Conservation (phyloP, 23 red algal genomes). For the Gracilaria caudata region DNA sequence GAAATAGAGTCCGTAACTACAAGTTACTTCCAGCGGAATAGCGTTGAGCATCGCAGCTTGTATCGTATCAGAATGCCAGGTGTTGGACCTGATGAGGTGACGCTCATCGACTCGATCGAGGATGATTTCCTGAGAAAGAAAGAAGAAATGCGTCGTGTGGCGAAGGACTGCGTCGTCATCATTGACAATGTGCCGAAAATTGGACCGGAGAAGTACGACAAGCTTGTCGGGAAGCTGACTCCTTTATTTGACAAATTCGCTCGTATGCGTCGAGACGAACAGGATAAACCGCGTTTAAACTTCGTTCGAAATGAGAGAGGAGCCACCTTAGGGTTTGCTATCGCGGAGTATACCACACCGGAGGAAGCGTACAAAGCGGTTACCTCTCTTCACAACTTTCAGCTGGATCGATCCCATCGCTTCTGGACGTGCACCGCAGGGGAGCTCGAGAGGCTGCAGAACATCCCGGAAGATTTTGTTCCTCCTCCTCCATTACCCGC, state of each 20-base stretch:
- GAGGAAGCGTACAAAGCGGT: conserved; percentile 87
- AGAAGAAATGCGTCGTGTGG: conserved; percentile 64
- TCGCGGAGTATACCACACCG: conserved; percentile 83
- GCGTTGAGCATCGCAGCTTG: background rate
- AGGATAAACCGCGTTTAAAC: conserved; percentile 38
- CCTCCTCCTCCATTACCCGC: conserved; percentile 48
- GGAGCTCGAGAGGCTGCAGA: conserved; percentile 57
- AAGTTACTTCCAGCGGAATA: background rate
- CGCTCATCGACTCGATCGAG: conserved; percentile 32
- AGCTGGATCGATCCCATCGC: conserved; percentile 76
- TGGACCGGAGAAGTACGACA: conserved; percentile 80
- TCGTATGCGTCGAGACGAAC: conserved; percentile 35
- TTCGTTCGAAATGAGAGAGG: conserved; percentile 64
- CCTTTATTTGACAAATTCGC: conserved; percentile 75
- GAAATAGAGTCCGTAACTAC: background rate
- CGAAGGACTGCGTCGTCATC: conserved; percentile 80
- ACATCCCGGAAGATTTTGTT: conserved; percentile 66
- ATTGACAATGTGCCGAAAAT: conserved; percentile 88
- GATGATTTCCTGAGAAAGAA: conserved; percentile 69
- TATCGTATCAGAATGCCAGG: conserved; percentile 38
- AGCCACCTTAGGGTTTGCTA: conserved; percentile 78
- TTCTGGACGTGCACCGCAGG: conserved; percentile 74
- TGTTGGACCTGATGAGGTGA: conserved; percentile 36
- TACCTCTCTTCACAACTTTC: conserved; percentile 72
- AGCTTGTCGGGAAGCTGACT: conserved; percentile 68